Evolutionary conservation across 352 stramenopile genomes (phyloP), one percentile per base, ranked within the genome.

Genomic region (Phytophthora melonis): DNA sequence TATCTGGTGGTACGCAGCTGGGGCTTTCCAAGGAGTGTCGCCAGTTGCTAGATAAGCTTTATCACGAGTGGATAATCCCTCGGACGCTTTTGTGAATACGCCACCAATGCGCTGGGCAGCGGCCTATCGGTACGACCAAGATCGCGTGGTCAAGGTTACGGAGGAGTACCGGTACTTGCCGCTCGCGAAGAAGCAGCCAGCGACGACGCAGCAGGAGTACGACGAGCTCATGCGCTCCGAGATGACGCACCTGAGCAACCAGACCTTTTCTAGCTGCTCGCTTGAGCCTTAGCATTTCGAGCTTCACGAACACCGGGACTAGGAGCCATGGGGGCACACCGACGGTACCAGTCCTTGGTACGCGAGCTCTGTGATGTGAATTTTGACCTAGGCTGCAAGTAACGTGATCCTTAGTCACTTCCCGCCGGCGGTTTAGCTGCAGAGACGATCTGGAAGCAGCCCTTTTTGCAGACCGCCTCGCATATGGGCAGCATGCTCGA

Each of bases 321-420:
- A 98, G 53, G 84, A 96, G 74, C 93, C 92, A 5, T 99, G 97
- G 97, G 96, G 99, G 74, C 90, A 97, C 72, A 96, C 93, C 10
- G 97, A 99, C 66, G 97, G 97, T 21, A 97, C 93, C 11, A 89
- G 99, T 99, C 99, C 76, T 83, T 99, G 68, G 83, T 99, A 36
- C 89, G 96, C 13, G 97, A 99, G 74, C 82, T 99, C 18, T 97
- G 89, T 41, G 52, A 43, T 16, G 83, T 93, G 3, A 79, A 82
- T 86, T n/a, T 86, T 4, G 81, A 91, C 1, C 34, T 85, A 76
- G 4, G 75, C 93, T 32, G 90, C 87, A 3, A 87, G 94, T 41
- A 79, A 90, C 10, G 83, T 86, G 11, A 93, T 94, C 39, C 76
- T 95, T 34, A 84, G 86, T 49, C 86, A 94, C 57, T 93, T 93